These are phyloP conservation scores for Teratosphaeria destructans DNA, from an alignment of 2,329 filamentous ascomycete genomes.

Conservation along the genomic window DNA sequence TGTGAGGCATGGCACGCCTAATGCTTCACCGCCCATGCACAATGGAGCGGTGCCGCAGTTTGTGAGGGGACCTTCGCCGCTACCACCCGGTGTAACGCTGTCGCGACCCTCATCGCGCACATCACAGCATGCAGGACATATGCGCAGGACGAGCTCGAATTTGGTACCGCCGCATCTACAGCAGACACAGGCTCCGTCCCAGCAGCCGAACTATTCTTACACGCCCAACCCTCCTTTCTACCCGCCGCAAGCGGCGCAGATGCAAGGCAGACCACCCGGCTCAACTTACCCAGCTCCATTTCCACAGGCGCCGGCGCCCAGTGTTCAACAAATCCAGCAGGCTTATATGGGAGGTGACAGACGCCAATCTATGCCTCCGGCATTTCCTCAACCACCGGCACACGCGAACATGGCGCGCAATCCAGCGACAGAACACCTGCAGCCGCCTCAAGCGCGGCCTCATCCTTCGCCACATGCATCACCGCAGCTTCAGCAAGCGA, in stretches of 20 bases:
- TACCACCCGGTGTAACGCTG: constrained; percentile 52
- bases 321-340: constrained; percentile 45
- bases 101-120: constrained; percentile 75
- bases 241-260: constrained; percentile 42
- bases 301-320: constrained; percentile 18
- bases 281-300: constrained; percentile 21
- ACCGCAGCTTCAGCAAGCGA: constrained; percentile 22
- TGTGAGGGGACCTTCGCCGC: constrained; percentile 68
- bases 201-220: constrained; percentile 58
- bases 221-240: constrained; percentile 82
- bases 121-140: constrained; percentile 51
- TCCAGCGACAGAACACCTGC: constrained; percentile 13
- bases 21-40: constrained; percentile 76
- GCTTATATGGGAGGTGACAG: constrained; percentile 68
- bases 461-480: constrained; percentile 31
- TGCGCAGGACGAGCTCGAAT: constrained; percentile 64
- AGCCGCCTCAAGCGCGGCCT: constrained; percentile 21
- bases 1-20: constrained; percentile 71
- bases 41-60: constrained; percentile 60
- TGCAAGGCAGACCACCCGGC: constrained; percentile 24
- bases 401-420: constrained; percentile 41
- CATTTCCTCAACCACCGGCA: constrained; percentile 50
- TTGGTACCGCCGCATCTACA: constrained; percentile 52
- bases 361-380: constrained; percentile 61
- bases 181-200: constrained; percentile 50